These are phyloP conservation scores for Plasmodium adleri DNA, from an alignment of 169 alveolate species.

Conservation along the genomic window DNA sequence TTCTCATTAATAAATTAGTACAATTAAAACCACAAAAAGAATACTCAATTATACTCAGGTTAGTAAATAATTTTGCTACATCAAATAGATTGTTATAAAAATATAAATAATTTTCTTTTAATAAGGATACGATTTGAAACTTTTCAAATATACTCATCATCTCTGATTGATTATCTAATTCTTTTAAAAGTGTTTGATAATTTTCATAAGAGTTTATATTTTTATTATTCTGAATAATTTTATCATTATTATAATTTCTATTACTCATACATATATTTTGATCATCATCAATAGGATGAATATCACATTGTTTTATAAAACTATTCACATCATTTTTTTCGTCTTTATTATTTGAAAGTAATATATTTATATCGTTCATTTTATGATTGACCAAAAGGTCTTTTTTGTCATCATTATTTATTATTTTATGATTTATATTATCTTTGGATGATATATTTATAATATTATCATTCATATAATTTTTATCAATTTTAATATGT, in stretches of 20 bases:
- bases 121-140: constrained; percentile 49
- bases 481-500: background rate
- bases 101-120: constrained; percentile 71
- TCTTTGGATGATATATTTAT: background rate
- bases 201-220: constrained; percentile 1
- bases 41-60: constrained; percentile 51
- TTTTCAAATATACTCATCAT: constrained; percentile 54
- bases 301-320: too few species aligned
- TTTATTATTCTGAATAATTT: background rate
- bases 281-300: too few species aligned
- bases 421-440: background rate
- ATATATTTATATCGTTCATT: background rate
- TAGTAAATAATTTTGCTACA: constrained; percentile 39
- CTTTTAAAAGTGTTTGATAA: constrained; percentile 8
- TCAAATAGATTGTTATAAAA: constrained; percentile 53
- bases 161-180: constrained; percentile 58
- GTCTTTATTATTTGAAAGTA: background rate
- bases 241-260: constrained; percentile 5
- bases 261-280: background rate
- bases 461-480: background rate
- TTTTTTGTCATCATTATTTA: background rate
- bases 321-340: background rate
- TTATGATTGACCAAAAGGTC: background rate
- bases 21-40: constrained; percentile 71
- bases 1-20: constrained; percentile 60